Percentiles rank a stretch among this genome's conserved stretches.
Evolutionary conservation across 345 rosid genomes (phyloP).

Genomic region (Passiflora organensis): DNA sequence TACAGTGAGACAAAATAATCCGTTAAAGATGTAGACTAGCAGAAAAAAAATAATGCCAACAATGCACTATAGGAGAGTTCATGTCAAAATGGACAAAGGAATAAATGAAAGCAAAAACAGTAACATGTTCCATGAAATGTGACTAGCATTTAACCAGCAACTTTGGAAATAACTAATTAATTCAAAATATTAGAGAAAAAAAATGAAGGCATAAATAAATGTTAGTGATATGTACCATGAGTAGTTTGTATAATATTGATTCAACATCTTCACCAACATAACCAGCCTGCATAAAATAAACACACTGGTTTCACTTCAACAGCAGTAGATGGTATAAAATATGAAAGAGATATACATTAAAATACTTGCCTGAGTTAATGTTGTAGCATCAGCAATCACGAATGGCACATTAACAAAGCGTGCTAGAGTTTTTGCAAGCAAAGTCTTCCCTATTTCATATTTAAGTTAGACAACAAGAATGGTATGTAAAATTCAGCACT

Average conservation of each 20-base stretch:
- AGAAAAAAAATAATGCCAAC: too few species aligned
- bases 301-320: background rate
- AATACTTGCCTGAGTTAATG: conserved; percentile 72
- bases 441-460: conserved; percentile 61
- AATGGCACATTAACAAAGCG: conserved; percentile 82
- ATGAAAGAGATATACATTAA: background rate
- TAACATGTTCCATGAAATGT: too few species aligned
- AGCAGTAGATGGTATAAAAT: background rate
- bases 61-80: too few species aligned
- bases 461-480: conserved; percentile 22
- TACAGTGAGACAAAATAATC: too few species aligned
- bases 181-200: too few species aligned
- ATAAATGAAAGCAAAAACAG: too few species aligned
- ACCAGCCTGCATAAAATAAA: conserved; percentile 62
- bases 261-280: conserved; percentile 98
- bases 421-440: conserved; percentile 79
- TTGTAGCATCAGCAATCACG: conserved; percentile 81
- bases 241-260: conserved; percentile 81
- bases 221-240: conserved; percentile 37
- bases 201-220: too few species aligned
- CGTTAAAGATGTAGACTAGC: too few species aligned
- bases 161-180: too few species aligned
- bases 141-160: too few species aligned
- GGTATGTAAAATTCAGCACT: conserved; percentile 4
- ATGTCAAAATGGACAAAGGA: too few species aligned